A percentile compares a stretch with the other conserved stretches of the same genome.
These are phyloP conservation scores for Scedosporium aurantiacum DNA, from an alignment of 2,329 filamentous ascomycete species.

Conservation along the genomic window DNA sequence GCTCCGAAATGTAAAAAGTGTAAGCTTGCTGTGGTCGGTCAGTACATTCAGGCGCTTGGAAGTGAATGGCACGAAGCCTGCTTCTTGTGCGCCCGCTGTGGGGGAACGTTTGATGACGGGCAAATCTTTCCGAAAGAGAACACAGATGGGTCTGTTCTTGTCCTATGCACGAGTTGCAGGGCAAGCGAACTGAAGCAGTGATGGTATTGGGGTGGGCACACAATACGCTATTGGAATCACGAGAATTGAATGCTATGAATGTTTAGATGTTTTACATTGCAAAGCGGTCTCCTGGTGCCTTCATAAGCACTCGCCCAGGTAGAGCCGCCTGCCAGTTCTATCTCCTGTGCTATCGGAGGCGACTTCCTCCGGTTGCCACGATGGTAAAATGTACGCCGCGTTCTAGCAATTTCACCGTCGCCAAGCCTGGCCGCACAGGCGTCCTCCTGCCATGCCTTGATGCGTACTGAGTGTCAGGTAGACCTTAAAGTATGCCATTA, in stretches of 20 bases:
- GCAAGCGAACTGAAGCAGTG: conserved; percentile 46
- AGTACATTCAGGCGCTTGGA: conserved; percentile 80
- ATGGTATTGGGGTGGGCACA: conserved; percentile 9
- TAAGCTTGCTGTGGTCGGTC: conserved; percentile 71
- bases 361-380: no score
- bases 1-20: conserved; percentile 84
- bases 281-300: no score
- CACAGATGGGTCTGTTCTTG: conserved; percentile 33
- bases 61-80: conserved; percentile 90
- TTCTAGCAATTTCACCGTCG: no score
- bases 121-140: conserved; percentile 52
- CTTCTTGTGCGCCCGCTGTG: conserved; percentile 65
- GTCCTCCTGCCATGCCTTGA: no score
- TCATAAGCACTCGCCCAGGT: no score
- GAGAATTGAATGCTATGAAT: neutral
- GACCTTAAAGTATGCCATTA: neutral
- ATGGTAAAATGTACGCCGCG: no score
- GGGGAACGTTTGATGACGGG: conserved; percentile 50
- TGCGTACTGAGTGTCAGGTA: no score
- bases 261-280: neutral
- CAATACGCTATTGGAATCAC: neutral
- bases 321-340: no score
- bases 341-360: no score
- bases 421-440: no score
- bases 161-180: conserved; percentile 52